A percentile compares a stretch with the other conserved stretches of the same genome.
Evolutionary conservation across 169 alveolate species (phyloP).

Genomic region (Ichthyophthirius multifiliis): DNA sequence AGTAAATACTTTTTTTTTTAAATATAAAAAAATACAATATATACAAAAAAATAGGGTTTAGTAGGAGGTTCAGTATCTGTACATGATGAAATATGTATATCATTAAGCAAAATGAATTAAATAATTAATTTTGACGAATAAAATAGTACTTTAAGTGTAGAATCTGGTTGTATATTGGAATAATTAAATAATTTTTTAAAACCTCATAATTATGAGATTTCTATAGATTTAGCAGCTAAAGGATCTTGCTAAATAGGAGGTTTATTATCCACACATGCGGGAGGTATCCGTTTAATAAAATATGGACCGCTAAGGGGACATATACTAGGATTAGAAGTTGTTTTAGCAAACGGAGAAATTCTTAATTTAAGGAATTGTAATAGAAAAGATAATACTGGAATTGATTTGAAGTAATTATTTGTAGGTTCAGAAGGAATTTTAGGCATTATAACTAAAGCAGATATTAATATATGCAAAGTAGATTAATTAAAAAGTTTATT

Average conservation of each 20-base stretch:
- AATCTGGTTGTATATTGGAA: conserved; percentile 68
- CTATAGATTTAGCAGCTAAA: conserved; percentile 86
- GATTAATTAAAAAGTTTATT: conserved; percentile 38
- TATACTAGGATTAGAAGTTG: conserved; percentile 78
- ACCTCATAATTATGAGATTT: conserved; percentile 50
- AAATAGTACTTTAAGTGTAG: conserved; percentile 47
- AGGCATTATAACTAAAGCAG: conserved; percentile 80
- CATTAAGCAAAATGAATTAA: conserved; percentile 55
- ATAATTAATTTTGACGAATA: conserved; percentile 52
- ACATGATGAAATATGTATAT: conserved; percentile 75
- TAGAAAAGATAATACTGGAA: conserved; percentile 81
- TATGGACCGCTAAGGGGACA: conserved; percentile 79
- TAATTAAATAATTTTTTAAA: conserved; percentile 38
- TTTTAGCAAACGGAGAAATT: conserved; percentile 66
- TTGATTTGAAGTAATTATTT: conserved; percentile 77
- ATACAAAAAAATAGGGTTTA: conserved; percentile 38
- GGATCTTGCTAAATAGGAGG: conserved; percentile 89
- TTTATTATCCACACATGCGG: conserved; percentile 86
- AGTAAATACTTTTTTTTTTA: not conserved
- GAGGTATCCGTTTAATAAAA: conserved; percentile 78
- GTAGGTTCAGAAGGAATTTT: conserved; percentile 88
- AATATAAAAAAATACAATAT: too few species aligned
- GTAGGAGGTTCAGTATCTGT: conserved; percentile 84
- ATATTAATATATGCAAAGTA: conserved; percentile 55
- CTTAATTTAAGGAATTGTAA: conserved; percentile 48